These are phyloP conservation scores for Ascochyta viciae-villosae DNA, from an alignment of 2,329 filamentous ascomycete species.

Conservation along the genomic window DNA sequence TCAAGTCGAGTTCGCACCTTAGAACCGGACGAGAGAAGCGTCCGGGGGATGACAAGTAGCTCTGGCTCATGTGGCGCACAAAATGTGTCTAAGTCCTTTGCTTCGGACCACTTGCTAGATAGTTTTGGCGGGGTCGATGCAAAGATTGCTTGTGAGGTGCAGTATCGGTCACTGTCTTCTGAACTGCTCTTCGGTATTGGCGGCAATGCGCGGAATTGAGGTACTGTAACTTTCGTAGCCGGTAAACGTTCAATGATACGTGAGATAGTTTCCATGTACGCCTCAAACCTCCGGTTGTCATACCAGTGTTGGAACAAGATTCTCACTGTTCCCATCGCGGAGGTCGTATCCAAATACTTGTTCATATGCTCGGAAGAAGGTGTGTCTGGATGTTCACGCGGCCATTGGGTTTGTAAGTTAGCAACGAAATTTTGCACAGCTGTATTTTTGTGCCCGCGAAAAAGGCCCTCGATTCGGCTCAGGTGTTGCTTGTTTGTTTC, in stretches of 20 bases:
- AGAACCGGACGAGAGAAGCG: not conserved
- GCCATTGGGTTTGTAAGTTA: constrained; percentile 30
- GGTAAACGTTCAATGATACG: constrained; percentile 17
- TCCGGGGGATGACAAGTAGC: not conserved
- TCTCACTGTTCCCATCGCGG: constrained; percentile 27
- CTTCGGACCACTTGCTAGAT: not conserved
- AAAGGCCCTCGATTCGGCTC: constrained; percentile 14
- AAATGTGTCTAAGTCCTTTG: not conserved
- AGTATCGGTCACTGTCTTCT: not conserved
- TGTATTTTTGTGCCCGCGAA: constrained; percentile 3
- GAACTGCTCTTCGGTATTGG: not conserved
- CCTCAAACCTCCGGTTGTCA: constrained; percentile 52
- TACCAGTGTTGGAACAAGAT: constrained; percentile 27
- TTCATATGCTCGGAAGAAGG: constrained; percentile 9
- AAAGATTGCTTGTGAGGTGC: constrained; percentile 15
- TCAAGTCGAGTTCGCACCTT: constrained; percentile 12
- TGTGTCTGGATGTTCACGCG: constrained; percentile 12
- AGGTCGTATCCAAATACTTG: constrained; percentile 22
- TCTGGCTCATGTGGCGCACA: not conserved
- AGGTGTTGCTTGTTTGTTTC: constrained; percentile 23
- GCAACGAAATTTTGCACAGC: constrained; percentile 22
- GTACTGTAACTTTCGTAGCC: not conserved
- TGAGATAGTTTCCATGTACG: constrained; percentile 32
- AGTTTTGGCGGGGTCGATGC: not conserved
- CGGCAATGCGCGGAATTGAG: not conserved